Base-by-base conservation (phyloP, 148 eudicot species). In the Selenicereus undatus region DNA sequence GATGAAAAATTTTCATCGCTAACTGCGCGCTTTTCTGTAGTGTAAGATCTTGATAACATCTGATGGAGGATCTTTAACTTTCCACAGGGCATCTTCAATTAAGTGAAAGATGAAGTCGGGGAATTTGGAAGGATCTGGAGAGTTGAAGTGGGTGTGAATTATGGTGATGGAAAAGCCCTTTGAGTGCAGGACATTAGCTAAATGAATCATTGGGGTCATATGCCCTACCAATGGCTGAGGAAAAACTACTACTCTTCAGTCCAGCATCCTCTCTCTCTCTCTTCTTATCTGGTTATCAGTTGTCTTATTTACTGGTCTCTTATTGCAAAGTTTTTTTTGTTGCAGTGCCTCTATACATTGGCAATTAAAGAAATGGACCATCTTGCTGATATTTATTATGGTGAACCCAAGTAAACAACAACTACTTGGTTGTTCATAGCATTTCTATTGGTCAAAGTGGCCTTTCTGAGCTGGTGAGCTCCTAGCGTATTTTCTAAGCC, bases 211-310 rank as follows among this genome's bases (percentile, higher is more conserved):
- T 39, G 91, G 89, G 21, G 73, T 84, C 56, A 85, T 56, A 81
- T 89, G 89, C 48, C 91, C 91, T 82, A 80, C 86, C 48, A 86
- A 80, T 64, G 87, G 90, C 24, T 65, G 76, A 20, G 90, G 84
- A 20, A 87, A 84, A 7, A 89, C 52, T 21, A 88, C 52, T 0
- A 42, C 75, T 72, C 39, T 68, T 3, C 18, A 5, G 0, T 39
- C 72, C 39, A 68, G 1, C 35, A 24, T 26, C 17, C 18, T 68
- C 36, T 68, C 16, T 26, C 29, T 5, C 72, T 68, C 7, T 9
- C 7, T 42, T 42, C n/a, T n/a, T n/a, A n/a, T n/a, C n/a, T n/a
- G n/a, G n/a, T n/a, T n/a, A n/a, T n/a, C n/a, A n/a, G n/a, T n/a
- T 29, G 35, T 64, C 48, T 35, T 50, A 36, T 10, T 62, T 80